Evolutionary conservation across 2,329 filamentous ascomycete species (phyloP), one percentile per base, ranked within the genome.

Genomic region (Mycosphaerelloides madeirae): DNA sequence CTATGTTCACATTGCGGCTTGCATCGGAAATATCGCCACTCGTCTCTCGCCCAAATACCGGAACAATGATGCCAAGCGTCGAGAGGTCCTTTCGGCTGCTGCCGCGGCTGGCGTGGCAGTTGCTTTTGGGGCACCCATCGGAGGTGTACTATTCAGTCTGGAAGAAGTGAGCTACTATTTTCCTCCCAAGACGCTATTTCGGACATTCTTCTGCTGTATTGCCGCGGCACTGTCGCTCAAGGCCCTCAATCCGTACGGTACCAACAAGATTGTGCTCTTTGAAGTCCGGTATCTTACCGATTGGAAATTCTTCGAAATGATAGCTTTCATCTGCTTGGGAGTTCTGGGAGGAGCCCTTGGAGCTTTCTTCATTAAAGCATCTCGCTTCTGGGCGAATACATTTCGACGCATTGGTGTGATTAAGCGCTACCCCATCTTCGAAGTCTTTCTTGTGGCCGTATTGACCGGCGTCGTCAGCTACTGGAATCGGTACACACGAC

Each of bases 111-210:
- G 91, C 63, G 88, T 97, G 4, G 87, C 90, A 9, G 91, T 97
- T 25, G 91, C 91, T 11, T 97, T 97, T 63, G 91, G 91, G 29
- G 89, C 91, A 1, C 91, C 91, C 1, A 81, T 86, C 32, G 88
- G 89, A 7, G 91, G 91, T 41, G 89, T 96, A 1, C 75, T 97
- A 2, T 97, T 97, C 66, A 89, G 88, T 28, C 68, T 97, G 22
- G 93, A 98, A 67, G 93, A 97, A 75, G 90, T 97, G 50, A 83
- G 87, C 56, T 97, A 97, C 67, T 97, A 97, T 67, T 97, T 97
- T 65, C 91, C 93, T 0, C 88, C 91, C 5, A 97, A 98, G 70
- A 97, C 91, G 0, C 77, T 98, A 7, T 98, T 98, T 71, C 77
- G 93, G 41, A 97, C 93, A 0, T 98, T 98, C 67, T 97, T 97